Percentiles rank a stretch among this genome's conserved stretches.
Evolutionary conservation across 1,284 basidiomycete genomes (phyloP).

Genomic region (Ganoderma lingzhi): DNA sequence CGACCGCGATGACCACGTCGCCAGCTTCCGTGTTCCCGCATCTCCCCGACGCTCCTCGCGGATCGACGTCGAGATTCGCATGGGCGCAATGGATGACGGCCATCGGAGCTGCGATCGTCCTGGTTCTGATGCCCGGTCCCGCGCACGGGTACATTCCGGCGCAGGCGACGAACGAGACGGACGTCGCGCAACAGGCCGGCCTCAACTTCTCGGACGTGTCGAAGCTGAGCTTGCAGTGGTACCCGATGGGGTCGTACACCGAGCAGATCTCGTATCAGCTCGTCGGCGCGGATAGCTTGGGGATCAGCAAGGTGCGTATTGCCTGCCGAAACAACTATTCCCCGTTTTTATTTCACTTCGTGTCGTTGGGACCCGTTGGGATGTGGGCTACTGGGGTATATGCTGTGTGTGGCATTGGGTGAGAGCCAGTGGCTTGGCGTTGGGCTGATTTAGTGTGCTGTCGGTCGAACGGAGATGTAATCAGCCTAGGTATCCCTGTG

Average conservation of each 20-base stretch:
- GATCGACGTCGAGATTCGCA: neutral
- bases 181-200: conserved; percentile 53
- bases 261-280: conserved; percentile 69
- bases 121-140: conserved; percentile 11
- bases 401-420: neutral
- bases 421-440: neutral
- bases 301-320: conserved; percentile 58
- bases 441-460: neutral
- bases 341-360: neutral
- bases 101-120: neutral
- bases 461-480: neutral
- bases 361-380: neutral
- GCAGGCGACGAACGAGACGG: conserved; percentile 70
- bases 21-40: neutral
- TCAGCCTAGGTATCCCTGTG: neutral
- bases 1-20: conserved; percentile 43
- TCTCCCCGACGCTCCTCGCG: neutral
- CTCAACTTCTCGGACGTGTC: conserved; percentile 65
- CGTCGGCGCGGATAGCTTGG: conserved; percentile 55
- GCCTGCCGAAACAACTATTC: neutral
- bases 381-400: neutral
- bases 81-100: conserved; percentile 11
- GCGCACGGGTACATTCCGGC: conserved; percentile 72
- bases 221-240: conserved; percentile 71
- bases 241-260: conserved; percentile 52